Evolutionary conservation across 1,284 basidiomycete species (phyloP).

Genomic region (Flammula alnicola): DNA sequence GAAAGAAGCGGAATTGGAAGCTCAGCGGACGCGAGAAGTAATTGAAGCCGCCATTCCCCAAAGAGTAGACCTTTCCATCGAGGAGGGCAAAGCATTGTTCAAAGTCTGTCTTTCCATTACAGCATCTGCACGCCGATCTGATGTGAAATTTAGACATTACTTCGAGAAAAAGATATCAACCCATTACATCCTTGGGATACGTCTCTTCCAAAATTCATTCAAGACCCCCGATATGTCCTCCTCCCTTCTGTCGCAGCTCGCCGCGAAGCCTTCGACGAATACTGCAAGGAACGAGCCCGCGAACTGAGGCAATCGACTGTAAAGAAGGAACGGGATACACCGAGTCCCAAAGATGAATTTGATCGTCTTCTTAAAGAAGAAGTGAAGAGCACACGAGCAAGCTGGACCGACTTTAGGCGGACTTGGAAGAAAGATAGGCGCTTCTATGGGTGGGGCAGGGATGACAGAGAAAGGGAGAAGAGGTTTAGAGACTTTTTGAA

Average conservation of each 20-base stretch:
- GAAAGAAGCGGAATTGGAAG: slow-evolving; percentile 51
- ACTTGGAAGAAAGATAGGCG: slow-evolving; percentile 90
- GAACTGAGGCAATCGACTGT: slow-evolving; percentile 76
- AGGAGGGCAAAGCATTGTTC: slow-evolving; percentile 92
- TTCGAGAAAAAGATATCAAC: slow-evolving; percentile 90
- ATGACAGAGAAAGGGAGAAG: slow-evolving; percentile 91
- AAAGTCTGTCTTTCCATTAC: slow-evolving; percentile 62
- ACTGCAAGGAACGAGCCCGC: slow-evolving; percentile 89
- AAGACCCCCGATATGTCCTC: slow-evolving; percentile 89
- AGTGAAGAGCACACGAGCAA: slow-evolving; percentile 89
- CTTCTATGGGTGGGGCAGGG: slow-evolving; percentile 90
- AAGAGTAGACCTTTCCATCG: slow-evolving; percentile 81
- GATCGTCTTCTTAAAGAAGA: slow-evolving; percentile 77
- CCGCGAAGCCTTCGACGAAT: slow-evolving; percentile 92
- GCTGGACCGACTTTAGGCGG: slow-evolving; percentile 88
- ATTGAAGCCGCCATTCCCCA: slow-evolving; percentile 68
- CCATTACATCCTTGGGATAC: slow-evolving; percentile 96
- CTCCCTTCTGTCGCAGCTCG: slow-evolving; percentile 85
- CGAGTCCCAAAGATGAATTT: slow-evolving; percentile 79
- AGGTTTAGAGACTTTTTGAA: slow-evolving; percentile 84
- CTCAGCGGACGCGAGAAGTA: slow-evolving; percentile 38
- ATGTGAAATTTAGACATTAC: slow-evolving; percentile 64
- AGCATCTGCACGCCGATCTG: slow-evolving; percentile 10
- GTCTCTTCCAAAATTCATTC: slow-evolving; percentile 91
- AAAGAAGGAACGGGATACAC: slow-evolving; percentile 62